Evolutionary conservation across 768 basidiomycete species (phyloP), one percentile per base, ranked within the genome.

Genomic region (Suillus spraguei): DNA sequence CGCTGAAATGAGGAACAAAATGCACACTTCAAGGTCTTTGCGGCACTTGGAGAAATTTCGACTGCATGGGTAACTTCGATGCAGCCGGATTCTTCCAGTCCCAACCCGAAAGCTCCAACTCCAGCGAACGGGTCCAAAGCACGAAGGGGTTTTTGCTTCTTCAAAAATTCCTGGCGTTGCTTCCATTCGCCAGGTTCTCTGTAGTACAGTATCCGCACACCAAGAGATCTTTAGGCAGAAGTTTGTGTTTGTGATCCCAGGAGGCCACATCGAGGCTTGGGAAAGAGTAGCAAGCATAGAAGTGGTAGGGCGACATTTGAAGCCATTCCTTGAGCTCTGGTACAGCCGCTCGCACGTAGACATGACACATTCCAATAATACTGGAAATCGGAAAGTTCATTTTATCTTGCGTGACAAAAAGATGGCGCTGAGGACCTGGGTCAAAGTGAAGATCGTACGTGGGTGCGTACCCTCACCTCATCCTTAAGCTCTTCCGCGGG

Each of bases 41-140:
- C 87, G 9, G 93, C 90, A 70, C 88, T 90, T 0, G 91, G 90
- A n/a, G 84, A 79, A 24, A 91, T 87, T 67, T 94, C 92, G 50
- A 92, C 74, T 0, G 87, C 83, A 76, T 90, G 85, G 0, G 85
- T 87, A 5, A 90, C 69, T 64, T 84, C 80, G 58, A 90, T 66
- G 59, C 83, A 85, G 60, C 82, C 86, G 2, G 81, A 78, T 44
- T 83, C 77, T 17, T 82, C 81, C 74, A 92, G 73, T 0, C 84
- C 89, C 22, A 82, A 71, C 59, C 83, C 83, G 69, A 93, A 89
- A 4, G 89, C 86, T 6, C 90, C 90, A 0, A 72, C 70, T 3
- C 83, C 83, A 4, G 71, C 77, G 59, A 83, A 84, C 1, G 80
- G 78, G 68, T 81, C 80, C 13, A 83, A 73, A 10, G 75, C 68